Percentiles rank a stretch among this genome's conserved stretches.
Conservation (phyloP, 495 filamentous ascomycete species). For the Stereocaulon alpinum region DNA sequence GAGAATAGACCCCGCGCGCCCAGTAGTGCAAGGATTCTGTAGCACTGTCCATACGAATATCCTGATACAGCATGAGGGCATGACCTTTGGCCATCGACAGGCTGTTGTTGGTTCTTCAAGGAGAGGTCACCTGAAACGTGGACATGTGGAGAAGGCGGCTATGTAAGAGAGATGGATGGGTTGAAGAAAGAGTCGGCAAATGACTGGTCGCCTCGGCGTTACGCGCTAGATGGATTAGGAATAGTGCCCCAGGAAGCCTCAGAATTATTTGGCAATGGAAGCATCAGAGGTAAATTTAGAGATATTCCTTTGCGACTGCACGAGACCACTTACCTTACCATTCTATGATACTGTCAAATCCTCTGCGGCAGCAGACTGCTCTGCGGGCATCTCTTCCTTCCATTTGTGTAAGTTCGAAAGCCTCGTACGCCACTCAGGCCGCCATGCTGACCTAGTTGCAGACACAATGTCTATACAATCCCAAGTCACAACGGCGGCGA, state of each 20-base stretch:
- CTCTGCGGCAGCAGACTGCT: slow-evolving; percentile 41
- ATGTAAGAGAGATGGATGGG: slow-evolving; percentile 6
- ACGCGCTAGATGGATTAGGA: slow-evolving; percentile 1
- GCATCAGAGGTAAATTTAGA: slow-evolving; percentile 13
- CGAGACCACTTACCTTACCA: not conserved
- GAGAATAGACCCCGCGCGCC: slow-evolving; percentile 13
- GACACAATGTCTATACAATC: slow-evolving; percentile 16
- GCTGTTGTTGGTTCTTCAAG: slow-evolving; percentile 4
- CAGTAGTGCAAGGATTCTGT: not conserved
- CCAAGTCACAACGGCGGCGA: slow-evolving; percentile 27
- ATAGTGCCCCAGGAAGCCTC: not conserved
- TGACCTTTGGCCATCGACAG: slow-evolving; percentile 11
- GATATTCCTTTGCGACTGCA: slow-evolving; percentile 6
- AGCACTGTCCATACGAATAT: not conserved
- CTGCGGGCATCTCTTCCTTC: slow-evolving; percentile 30
- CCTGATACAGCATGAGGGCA: not conserved
- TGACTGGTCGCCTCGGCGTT: slow-evolving; percentile 9
- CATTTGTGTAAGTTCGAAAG: slow-evolving; percentile 7
- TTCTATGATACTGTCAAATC: slow-evolving; percentile 42
- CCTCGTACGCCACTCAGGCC: not conserved
- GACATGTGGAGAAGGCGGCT: slow-evolving; percentile 6
- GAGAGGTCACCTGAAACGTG: slow-evolving; percentile 13
- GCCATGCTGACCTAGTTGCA: slow-evolving; percentile 6
- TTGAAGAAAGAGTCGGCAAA: not conserved
- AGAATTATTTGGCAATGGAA: not conserved